These are phyloP conservation scores for Phialophora macrospora DNA, from an alignment of 2,329 filamentous ascomycete genomes.

Conservation along the genomic window DNA sequence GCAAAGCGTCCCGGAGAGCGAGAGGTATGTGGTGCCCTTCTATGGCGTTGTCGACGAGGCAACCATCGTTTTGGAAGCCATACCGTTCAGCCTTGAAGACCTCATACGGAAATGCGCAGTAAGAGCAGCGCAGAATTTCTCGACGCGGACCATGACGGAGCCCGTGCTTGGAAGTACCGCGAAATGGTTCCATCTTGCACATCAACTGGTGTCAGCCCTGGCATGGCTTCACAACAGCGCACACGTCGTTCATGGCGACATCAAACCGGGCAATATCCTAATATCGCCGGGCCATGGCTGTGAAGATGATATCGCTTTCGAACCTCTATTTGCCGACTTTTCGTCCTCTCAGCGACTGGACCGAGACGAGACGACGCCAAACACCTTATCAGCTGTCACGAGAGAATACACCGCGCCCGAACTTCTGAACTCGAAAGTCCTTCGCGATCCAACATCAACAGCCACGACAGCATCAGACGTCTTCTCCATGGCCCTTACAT, in stretches of 20 bases:
- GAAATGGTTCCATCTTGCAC: slow-evolving; percentile 49
- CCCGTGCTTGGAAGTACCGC: slow-evolving; percentile 49
- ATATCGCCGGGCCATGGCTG: slow-evolving; percentile 40
- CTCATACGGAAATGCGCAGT: slow-evolving; percentile 48
- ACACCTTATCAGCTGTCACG: slow-evolving; percentile 49
- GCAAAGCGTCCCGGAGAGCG: slow-evolving; percentile 42
- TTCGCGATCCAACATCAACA: slow-evolving; percentile 44
- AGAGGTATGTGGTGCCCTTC: slow-evolving; percentile 51
- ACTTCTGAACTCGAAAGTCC: slow-evolving; percentile 45
- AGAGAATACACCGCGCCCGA: slow-evolving; percentile 54
- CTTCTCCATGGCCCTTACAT: slow-evolving; percentile 53
- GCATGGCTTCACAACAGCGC: slow-evolving; percentile 51
- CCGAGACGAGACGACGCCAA: slow-evolving; percentile 26
- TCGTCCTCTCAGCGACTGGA: slow-evolving; percentile 47
- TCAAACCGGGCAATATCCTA: slow-evolving; percentile 55
- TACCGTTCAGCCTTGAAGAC: slow-evolving; percentile 50
- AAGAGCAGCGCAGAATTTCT: slow-evolving; percentile 41
- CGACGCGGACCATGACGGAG: slow-evolving; percentile 52
- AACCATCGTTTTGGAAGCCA: slow-evolving; percentile 52
- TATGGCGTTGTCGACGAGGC: slow-evolving; percentile 49
- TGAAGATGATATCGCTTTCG: slow-evolving; percentile 16
- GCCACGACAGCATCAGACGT: slow-evolving; percentile 51
- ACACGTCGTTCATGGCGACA: slow-evolving; percentile 54
- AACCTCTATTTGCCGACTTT: slow-evolving; percentile 52
- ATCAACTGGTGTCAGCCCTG: slow-evolving; percentile 49